Conservation (phyloP, 306 rosid species). For the Medicago lupulina region DNA sequence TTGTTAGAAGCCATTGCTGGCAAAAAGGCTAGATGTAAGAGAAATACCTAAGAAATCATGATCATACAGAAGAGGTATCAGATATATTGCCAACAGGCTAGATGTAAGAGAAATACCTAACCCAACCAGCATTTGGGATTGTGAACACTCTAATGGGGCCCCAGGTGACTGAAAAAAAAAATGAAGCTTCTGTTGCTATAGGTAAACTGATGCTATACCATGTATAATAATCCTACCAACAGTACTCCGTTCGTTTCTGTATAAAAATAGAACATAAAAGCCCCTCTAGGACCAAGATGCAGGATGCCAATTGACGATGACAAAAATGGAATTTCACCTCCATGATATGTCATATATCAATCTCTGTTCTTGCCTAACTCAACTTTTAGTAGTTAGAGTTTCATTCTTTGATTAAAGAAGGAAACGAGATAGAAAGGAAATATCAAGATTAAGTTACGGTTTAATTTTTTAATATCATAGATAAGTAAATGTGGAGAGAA, state of each 20-base stretch:
- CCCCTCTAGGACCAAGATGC: background rate
- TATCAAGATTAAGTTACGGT: background rate
- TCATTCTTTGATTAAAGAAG: background rate
- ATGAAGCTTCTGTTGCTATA: background rate
- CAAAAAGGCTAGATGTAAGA: background rate
- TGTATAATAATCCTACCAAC: background rate
- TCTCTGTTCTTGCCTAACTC: background rate
- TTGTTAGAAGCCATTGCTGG: slow-evolving; percentile 26
- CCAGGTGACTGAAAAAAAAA: slow-evolving; percentile 30
- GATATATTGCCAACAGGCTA: background rate
- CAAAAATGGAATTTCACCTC: background rate
- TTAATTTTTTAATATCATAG: background rate
- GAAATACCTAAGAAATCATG: slow-evolving; percentile 15
- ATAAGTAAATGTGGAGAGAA: background rate
- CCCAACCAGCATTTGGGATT: background rate
- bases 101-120: too few relatives aligned
- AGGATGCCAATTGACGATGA: background rate
- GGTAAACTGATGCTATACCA: background rate
- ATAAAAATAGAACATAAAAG: background rate
- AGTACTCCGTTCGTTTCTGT: background rate
- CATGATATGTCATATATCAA: too few relatives aligned
- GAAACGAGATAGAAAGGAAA: background rate
- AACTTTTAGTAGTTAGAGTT: background rate
- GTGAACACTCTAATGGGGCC: background rate
- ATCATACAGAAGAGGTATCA: background rate